Conservation (phyloP, 441 rosid genomes). For the Mallotus repandus region DNA sequence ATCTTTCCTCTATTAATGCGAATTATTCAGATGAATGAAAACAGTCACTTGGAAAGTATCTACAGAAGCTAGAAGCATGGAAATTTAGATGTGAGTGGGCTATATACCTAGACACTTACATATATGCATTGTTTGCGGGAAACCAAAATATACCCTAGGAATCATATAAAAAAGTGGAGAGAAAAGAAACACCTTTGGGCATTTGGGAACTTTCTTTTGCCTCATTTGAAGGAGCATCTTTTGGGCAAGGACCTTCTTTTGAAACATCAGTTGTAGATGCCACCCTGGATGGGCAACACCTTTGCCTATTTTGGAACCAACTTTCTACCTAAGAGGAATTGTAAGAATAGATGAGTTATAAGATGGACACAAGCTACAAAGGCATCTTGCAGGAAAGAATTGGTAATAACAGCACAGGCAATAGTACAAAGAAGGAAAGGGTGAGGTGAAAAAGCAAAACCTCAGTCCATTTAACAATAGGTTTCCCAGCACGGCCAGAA, state of each 20-base stretch:
- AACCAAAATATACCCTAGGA: no score
- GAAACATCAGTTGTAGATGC: constrained; percentile 37
- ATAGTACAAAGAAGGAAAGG: constrained; percentile 8
- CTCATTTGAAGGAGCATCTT: constrained; percentile 28
- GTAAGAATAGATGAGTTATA: constrained; percentile 12
- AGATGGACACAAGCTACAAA: not conserved
- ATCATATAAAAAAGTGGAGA: constrained; percentile 3
- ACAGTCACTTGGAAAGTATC: no score
- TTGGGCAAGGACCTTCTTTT: constrained; percentile 29
- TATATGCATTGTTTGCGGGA: no score
- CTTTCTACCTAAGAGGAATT: constrained; percentile 43
- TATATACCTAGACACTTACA: no score
- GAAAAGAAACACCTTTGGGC: constrained; percentile 35
- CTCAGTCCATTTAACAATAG: constrained; percentile 62
- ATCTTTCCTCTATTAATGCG: not conserved
- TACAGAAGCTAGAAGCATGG: not conserved
- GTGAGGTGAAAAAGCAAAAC: constrained; percentile 29
- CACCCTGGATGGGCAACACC: constrained; percentile 27
- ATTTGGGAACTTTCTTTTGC: constrained; percentile 32
- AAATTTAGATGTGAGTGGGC: not conserved
- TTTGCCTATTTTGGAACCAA: constrained; percentile 46
- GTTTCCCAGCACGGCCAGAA: constrained; percentile 70
- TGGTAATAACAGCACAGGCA: constrained; percentile 1
- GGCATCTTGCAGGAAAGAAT: not conserved
- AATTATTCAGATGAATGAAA: not conserved